Evolutionary conservation across 345 rosid genomes (phyloP), one percentile per base, ranked within the genome.

Genomic region (Eucalyptus lansdowneana): DNA sequence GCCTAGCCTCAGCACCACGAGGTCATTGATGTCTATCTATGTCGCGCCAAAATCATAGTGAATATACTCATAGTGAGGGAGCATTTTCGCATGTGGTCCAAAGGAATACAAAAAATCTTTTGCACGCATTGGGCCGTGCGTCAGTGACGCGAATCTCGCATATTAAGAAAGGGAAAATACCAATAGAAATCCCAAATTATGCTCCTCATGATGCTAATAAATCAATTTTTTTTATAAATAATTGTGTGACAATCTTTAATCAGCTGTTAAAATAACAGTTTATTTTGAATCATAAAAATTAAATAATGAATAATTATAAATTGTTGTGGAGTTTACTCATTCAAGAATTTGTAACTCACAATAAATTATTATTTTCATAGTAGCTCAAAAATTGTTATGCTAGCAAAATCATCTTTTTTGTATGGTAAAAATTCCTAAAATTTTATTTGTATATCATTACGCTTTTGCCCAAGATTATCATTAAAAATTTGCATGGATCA

Each of bases 261-360:
- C 9, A 0, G 0, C 0, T 51, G 22, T 51, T 51, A 51, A 0
- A 51, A 51, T 51, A 51, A 51, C 1, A 51, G 9, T 51, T 51
- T 51, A 51, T 51, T 51, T 3, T 0, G 2, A 51, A 51, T 51
- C 1, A 51, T 51, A 51, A 51, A 50, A 51, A 51, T 51, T 4
- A 6, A 3, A 51, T 51, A 51, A 51, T 51, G 4, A 51, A 51
- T 16, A 51, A 51, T 51, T 51, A 51, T 51, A 51, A 51, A 51
- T 51, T 7, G 7, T 51, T 51, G 2, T 51, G 22, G 0, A 4
- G 8, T 4, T 51, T 51, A 51, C 22, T 51, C 0, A 0, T 51
- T 3, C 4, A 51, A 51, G 0, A 51, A 51, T 16, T 51, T 51
- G 2, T 50, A 51, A 51, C 1, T 16, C 3, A 51, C 21, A 51